Conservation (phyloP, 2,329 filamentous ascomycete genomes). For the Trichophyton benhamiae region DNA sequence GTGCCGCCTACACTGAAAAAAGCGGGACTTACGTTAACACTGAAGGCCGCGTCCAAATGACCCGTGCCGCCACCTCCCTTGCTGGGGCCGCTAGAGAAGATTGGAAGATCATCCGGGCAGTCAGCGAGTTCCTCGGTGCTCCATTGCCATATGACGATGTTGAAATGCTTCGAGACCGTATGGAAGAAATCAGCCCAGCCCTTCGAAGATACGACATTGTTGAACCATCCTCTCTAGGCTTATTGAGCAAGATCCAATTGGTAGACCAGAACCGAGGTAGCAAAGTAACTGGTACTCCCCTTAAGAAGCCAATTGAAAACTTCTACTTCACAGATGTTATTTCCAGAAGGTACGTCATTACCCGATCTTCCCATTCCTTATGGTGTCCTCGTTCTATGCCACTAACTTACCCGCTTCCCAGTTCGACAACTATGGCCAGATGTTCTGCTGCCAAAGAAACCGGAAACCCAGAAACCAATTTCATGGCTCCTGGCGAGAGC, state of each 20-base stretch:
- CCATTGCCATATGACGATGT: constrained; percentile 90
- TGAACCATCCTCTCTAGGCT: constrained; percentile 61
- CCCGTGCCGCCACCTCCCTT: constrained; percentile 74
- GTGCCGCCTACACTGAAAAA: constrained; percentile 95
- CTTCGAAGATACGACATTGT: constrained; percentile 83
- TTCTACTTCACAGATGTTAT: constrained; percentile 98
- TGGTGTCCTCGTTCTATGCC: constrained; percentile 5
- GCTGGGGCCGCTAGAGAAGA: constrained; percentile 86
- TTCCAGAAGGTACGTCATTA: constrained; percentile 65
- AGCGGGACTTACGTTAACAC: constrained; percentile 94
- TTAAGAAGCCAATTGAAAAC: constrained; percentile 82
- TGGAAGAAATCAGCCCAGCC: constrained; percentile 87
- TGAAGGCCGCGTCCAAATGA: constrained; percentile 90
- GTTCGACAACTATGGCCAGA: constrained; percentile 95
- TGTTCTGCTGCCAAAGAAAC: constrained; percentile 87
- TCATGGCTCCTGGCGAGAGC: constrained; percentile 57
- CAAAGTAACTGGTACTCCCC: constrained; percentile 55
- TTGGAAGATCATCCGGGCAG: constrained; percentile 97
- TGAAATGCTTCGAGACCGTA: constrained; percentile 75
- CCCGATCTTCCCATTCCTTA: constrained; percentile 9
- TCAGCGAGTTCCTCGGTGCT: constrained; percentile 76
- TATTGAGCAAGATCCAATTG: constrained; percentile 83
- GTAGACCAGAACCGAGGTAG: constrained; percentile 91
- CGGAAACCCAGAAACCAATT: constrained; percentile 64
- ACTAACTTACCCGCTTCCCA: constrained; percentile 25